A percentile compares a stretch with the other conserved stretches of the same genome.
Evolutionary conservation across 192 early-diverging fungal genomes (phyloP).

Genomic region (Oehlia diaphana): DNA sequence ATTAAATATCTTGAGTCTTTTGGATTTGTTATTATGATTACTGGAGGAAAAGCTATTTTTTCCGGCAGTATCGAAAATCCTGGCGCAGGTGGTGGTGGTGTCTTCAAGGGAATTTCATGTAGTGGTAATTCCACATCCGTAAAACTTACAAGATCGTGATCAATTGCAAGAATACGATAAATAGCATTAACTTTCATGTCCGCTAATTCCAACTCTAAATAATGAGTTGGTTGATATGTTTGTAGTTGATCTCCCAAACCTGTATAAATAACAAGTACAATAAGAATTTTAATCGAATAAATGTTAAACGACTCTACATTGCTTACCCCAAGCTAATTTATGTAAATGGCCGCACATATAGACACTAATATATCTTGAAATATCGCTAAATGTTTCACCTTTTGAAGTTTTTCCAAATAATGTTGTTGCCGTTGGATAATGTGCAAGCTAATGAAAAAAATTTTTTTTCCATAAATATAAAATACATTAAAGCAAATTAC

Average conservation of each 20-base stretch:
- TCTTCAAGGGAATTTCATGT: constrained; percentile 54
- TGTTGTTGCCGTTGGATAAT: constrained; percentile 82
- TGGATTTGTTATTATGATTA: constrained; percentile 85
- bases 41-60: constrained; percentile 50
- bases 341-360: constrained; percentile 91
- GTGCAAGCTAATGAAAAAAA: constrained; percentile 54
- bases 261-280: constrained; percentile 1
- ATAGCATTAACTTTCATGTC: constrained; percentile 89
- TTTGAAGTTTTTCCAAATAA: constrained; percentile 66
- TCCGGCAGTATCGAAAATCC: neutral
- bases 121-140: constrained; percentile 70
- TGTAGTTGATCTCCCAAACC: constrained; percentile 61
- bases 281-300: neutral
- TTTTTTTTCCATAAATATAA: constrained; percentile 33
- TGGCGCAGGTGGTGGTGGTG: constrained; percentile 29
- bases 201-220: constrained; percentile 82
- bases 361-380: constrained; percentile 64
- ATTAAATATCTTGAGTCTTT: constrained; percentile 80
- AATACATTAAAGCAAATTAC: neutral
- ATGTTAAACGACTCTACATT: neutral
- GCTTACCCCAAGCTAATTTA: constrained; percentile 57
- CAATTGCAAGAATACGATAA: constrained; percentile 84
- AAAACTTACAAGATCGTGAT: constrained; percentile 85
- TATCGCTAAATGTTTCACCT: constrained; percentile 57
- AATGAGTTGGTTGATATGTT: constrained; percentile 64